Percentiles rank a stretch among this genome's conserved stretches.
Conservation (phyloP, 306 rosid genomes). For the Sicyos baderoa region DNA sequence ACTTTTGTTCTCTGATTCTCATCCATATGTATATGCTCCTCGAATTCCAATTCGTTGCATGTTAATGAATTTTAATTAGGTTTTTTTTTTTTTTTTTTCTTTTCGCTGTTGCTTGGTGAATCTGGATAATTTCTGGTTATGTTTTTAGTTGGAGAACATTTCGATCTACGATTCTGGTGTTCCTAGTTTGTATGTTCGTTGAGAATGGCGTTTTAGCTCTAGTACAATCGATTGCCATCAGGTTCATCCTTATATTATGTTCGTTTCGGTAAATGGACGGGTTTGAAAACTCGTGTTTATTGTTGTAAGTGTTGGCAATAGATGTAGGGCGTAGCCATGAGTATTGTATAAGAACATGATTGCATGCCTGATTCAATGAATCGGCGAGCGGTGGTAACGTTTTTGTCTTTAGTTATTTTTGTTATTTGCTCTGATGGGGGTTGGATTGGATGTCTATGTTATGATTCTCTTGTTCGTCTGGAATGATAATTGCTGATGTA, state of each 20-base stretch:
- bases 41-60: slow-evolving; percentile 24
- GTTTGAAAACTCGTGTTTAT: slow-evolving; percentile 2
- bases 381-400: not conserved
- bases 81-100: slow-evolving; percentile 15
- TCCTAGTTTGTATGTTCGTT: not conserved
- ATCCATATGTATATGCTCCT: slow-evolving; percentile 22
- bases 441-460: slow-evolving; percentile 9
- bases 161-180: slow-evolving; percentile 9
- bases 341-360: not conserved
- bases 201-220: not conserved
- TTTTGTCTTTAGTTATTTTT: not conserved
- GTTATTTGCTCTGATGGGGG: not conserved
- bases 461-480: slow-evolving; percentile 2
- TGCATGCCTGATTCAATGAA: slow-evolving; percentile 6
- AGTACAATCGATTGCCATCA: slow-evolving; percentile 5
- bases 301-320: slow-evolving; percentile 6
- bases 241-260: slow-evolving; percentile 16
- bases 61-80: slow-evolving; percentile 27
- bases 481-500: not conserved
- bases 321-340: not conserved
- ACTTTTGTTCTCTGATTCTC: slow-evolving; percentile 10
- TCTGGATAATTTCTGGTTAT: slow-evolving; percentile 3
- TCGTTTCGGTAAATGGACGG: slow-evolving; percentile 2
- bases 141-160: not conserved
- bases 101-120: not conserved